Percentiles rank a stretch among this genome's conserved stretches.
Conservation (phyloP, 2,329 filamentous ascomycete species). For the Bretziella fagacearum region DNA sequence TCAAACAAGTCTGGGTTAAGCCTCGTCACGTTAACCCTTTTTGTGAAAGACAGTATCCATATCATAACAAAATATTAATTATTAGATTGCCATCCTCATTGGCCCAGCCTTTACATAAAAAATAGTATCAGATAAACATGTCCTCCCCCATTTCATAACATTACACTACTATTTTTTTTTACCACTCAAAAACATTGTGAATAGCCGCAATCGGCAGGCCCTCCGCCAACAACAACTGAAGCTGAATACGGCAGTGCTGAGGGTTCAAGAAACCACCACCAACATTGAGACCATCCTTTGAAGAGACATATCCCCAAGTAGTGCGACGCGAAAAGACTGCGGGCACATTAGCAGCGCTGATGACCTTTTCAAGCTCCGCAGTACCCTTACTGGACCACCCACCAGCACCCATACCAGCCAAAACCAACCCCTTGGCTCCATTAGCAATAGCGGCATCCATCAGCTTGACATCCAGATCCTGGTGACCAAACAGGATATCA, state of each 20-base stretch:
- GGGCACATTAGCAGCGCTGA: slow-evolving; percentile 29
- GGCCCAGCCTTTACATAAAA: neutral
- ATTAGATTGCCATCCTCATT: neutral
- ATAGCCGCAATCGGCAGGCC: slow-evolving; percentile 16
- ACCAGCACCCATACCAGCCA: slow-evolving; percentile 38
- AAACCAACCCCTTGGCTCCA: slow-evolving; percentile 37
- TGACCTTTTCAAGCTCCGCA: slow-evolving; percentile 22
- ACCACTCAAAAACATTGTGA: slow-evolving; percentile 10
- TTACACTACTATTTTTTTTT: neutral
- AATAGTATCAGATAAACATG: neutral
- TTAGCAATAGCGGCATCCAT: slow-evolving; percentile 30
- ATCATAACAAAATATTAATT: neutral
- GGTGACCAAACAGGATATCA: slow-evolving; percentile 38
- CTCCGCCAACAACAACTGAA: slow-evolving; percentile 26
- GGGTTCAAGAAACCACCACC: slow-evolving; percentile 38
- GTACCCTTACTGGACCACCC: slow-evolving; percentile 29
- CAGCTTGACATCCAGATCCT: slow-evolving; percentile 32
- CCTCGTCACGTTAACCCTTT: neutral
- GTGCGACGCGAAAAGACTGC: slow-evolving; percentile 35
- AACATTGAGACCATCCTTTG: slow-evolving; percentile 22
- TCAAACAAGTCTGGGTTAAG: neutral
- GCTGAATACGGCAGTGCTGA: slow-evolving; percentile 35
- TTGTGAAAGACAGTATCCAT: neutral
- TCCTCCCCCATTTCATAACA: neutral
- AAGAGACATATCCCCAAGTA: slow-evolving; percentile 35